phyloP scores from a whole-genome alignment of 306 rosid species.

The Lathyrus tuberosus region DNA sequence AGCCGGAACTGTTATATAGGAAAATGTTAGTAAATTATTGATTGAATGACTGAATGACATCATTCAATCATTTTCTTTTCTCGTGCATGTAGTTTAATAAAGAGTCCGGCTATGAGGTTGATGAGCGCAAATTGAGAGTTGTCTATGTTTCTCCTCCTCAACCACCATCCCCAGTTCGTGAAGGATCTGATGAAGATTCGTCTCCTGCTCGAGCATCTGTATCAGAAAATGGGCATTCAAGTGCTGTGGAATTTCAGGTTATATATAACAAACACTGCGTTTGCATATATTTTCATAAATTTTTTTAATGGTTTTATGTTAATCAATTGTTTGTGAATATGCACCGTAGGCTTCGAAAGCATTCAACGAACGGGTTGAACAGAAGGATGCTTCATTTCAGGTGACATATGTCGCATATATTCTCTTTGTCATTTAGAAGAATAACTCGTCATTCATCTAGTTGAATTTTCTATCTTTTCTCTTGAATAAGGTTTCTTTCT shows the following conservation, averaged over 20 bases:
- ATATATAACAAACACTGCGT: slow-evolving; percentile 46
- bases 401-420: slow-evolving; percentile 41
- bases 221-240: slow-evolving; percentile 71
- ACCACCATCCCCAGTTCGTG: slow-evolving; percentile 85
- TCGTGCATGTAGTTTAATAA: slow-evolving; percentile 61
- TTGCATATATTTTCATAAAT: slow-evolving; percentile 17
- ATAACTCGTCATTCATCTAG: slow-evolving; percentile 13
- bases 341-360: slow-evolving; percentile 63
- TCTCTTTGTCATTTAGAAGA: slow-evolving; percentile 19
- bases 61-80: slow-evolving; percentile 35
- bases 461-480: slow-evolving; percentile 2
- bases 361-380: slow-evolving; percentile 53
- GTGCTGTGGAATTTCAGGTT: slow-evolving; percentile 54
- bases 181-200: slow-evolving; percentile 90
- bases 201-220: slow-evolving; percentile 77
- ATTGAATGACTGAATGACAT: no score
- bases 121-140: slow-evolving; percentile 83
- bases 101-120: slow-evolving; percentile 73
- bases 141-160: slow-evolving; percentile 79
- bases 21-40: no score
- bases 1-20: no score
- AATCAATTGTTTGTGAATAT: slow-evolving; percentile 27
- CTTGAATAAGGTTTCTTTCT: slow-evolving; percentile 2
- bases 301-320: neutral
- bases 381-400: slow-evolving; percentile 67